phyloP scores from a whole-genome alignment of 139 green algal genomes.

The Closterium sp. region DNA sequence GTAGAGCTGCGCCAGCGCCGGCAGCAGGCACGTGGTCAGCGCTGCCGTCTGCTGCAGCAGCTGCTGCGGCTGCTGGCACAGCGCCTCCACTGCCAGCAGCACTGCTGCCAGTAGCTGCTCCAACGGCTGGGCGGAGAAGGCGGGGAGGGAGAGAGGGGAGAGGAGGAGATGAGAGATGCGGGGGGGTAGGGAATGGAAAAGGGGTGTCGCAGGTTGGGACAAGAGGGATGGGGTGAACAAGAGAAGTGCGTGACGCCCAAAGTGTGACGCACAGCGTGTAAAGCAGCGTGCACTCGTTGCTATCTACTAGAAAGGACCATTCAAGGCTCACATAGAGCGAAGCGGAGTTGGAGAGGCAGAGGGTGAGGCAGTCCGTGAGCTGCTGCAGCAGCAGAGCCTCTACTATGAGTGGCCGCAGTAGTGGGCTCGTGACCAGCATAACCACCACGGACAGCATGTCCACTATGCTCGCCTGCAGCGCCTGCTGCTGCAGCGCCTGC shows the following conservation, averaged over 20 bases:
- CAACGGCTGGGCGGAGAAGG: background rate
- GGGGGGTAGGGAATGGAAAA: background rate
- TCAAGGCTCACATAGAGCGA: background rate
- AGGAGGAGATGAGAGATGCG: background rate
- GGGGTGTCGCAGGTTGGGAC: background rate
- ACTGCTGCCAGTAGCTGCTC: slow-evolving; percentile 66
- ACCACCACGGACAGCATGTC: slow-evolving; percentile 61
- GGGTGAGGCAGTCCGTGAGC: slow-evolving; percentile 57
- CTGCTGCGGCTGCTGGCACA: slow-evolving; percentile 64
- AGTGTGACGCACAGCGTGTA: background rate
- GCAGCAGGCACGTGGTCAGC: slow-evolving; percentile 65
- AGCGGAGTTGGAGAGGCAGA: background rate
- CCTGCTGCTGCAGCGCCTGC: slow-evolving; percentile 11
- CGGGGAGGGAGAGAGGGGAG: background rate
- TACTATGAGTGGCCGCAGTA: slow-evolving; percentile 58
- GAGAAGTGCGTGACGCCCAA: background rate
- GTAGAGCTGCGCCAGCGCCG: slow-evolving; percentile 66
- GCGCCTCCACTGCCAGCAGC: slow-evolving; percentile 70
- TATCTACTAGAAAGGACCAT: too few relatives aligned
- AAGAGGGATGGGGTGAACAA: background rate
- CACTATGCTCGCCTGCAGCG: slow-evolving; percentile 27
- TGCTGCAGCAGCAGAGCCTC: slow-evolving; percentile 58
- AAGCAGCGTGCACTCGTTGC: too few relatives aligned
- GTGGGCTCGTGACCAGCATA: slow-evolving; percentile 63
- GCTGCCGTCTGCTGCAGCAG: slow-evolving; percentile 61